These are phyloP conservation scores for Echium plantagineum DNA, from an alignment of 257 asterid genomes.

Conservation along the genomic window DNA sequence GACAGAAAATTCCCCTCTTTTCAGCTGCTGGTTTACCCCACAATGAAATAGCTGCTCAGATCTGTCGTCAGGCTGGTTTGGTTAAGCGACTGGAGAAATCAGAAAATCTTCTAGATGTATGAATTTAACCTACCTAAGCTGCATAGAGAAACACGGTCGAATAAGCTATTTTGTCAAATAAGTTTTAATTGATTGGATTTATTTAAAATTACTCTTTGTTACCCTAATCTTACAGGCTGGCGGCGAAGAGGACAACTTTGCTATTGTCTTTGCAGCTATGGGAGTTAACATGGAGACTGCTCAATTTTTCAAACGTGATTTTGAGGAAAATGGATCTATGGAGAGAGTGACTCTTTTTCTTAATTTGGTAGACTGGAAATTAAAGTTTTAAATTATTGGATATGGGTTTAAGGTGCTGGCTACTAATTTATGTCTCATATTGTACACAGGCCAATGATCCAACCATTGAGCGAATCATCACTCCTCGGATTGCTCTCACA, in stretches of 20 bases:
- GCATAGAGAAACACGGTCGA: background rate
- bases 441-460: conserved; percentile 85
- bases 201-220: conserved; percentile 14
- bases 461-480: conserved; percentile 88
- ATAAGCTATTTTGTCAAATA: background rate
- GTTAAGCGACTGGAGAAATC: conserved; percentile 87
- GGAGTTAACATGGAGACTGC: conserved; percentile 99
- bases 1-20: conserved; percentile 94
- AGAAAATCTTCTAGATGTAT: conserved; percentile 79
- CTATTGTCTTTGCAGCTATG: conserved; percentile 99
- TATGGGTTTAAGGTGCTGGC: conserved; percentile 6
- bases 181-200: background rate
- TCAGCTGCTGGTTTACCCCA: conserved; percentile 99
- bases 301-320: conserved; percentile 95
- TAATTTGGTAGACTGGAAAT: conserved; percentile 51
- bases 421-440: conserved; percentile 13
- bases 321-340: conserved; percentile 98
- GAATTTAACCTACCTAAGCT: background rate
- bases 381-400: background rate
- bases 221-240: conserved; percentile 39
- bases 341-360: conserved; percentile 96
- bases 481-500: conserved; percentile 95
- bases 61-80: conserved; percentile 99
- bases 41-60: conserved; percentile 98
- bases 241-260: conserved; percentile 89